Percentiles rank a stretch among this genome's conserved stretches.
phyloP scores from a whole-genome alignment of 352 stramenopile genomes.

The Phytopythium ostracodes region DNA sequence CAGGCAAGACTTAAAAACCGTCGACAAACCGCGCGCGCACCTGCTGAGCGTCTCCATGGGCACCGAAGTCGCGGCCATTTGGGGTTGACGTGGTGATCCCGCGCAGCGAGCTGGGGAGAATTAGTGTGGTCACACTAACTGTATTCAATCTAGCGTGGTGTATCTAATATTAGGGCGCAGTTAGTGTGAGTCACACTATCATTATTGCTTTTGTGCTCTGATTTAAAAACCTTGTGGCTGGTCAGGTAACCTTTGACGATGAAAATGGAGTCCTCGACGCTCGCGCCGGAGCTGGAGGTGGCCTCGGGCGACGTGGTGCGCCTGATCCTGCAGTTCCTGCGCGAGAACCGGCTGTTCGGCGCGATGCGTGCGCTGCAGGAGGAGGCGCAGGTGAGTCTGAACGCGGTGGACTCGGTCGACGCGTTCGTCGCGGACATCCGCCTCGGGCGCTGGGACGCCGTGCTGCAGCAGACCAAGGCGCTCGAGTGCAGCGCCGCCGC shows the following conservation, averaged over 20 bases:
- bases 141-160: not conserved
- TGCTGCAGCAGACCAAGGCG: slow-evolving; percentile 84
- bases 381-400: slow-evolving; percentile 84
- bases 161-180: not conserved
- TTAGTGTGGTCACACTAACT: not conserved
- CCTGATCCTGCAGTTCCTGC: slow-evolving; percentile 90
- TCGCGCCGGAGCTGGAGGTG: slow-evolving; percentile 45
- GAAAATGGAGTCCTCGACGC: slow-evolving; percentile 1
- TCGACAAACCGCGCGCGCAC: not conserved
- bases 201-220: too few relatives aligned
- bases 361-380: slow-evolving; percentile 84
- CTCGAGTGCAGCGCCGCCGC: slow-evolving; percentile 56
- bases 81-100: slow-evolving; percentile 3
- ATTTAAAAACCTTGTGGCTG: too few relatives aligned
- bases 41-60: slow-evolving; percentile 1
- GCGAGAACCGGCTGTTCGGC: slow-evolving; percentile 86
- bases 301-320: slow-evolving; percentile 79
- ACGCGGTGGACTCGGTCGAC: slow-evolving; percentile 85
- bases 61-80: not conserved
- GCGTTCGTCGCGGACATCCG: slow-evolving; percentile 74
- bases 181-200: too few relatives aligned
- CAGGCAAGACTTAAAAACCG: not conserved
- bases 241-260: too few relatives aligned
- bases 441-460: slow-evolving; percentile 84
- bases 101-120: too few relatives aligned